A percentile compares a stretch with the other conserved stretches of the same genome.
These are phyloP conservation scores for Mycena haematopus DNA, from an alignment of 768 basidiomycete species.

Conservation along the genomic window DNA sequence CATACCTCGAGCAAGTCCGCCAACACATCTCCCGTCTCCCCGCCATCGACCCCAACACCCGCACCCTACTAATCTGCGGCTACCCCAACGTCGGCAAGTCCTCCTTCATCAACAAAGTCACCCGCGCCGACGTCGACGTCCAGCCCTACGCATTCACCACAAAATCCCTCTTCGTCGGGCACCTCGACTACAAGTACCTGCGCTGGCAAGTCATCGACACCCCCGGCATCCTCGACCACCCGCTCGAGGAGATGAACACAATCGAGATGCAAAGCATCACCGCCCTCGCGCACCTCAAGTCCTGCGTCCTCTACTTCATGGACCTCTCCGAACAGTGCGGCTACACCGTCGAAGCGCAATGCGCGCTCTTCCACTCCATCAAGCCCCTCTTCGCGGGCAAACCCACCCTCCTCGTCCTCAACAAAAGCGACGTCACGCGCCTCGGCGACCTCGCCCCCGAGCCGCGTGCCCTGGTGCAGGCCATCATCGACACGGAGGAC, in stretches of 20 bases:
- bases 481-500: constrained; percentile 78
- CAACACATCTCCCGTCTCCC: constrained; percentile 99
- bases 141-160: constrained; percentile 99
- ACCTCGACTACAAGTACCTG: constrained; percentile 98
- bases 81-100: constrained; percentile 99
- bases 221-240: constrained; percentile 96
- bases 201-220: constrained; percentile 99
- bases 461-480: constrained; percentile 80
- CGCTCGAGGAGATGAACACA: constrained; percentile 99
- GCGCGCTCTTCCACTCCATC: constrained; percentile 98
- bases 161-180: constrained; percentile 97
- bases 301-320: constrained; percentile 97
- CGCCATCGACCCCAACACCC: constrained; percentile 96
- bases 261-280: constrained; percentile 99
- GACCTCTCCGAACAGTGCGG: constrained; percentile 98
- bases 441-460: constrained; percentile 84
- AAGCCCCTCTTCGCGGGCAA: constrained; percentile 96
- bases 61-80: constrained; percentile 96
- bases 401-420: constrained; percentile 93
- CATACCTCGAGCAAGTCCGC: constrained; percentile 98
- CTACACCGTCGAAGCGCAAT: constrained; percentile 95
- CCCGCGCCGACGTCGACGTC: constrained; percentile 98
- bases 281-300: constrained; percentile 93
- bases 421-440: constrained; percentile 95
- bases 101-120: constrained; percentile 99